Evolutionary conservation across 148 eudicot species (phyloP).

Genomic region (Camellia japonica): DNA sequence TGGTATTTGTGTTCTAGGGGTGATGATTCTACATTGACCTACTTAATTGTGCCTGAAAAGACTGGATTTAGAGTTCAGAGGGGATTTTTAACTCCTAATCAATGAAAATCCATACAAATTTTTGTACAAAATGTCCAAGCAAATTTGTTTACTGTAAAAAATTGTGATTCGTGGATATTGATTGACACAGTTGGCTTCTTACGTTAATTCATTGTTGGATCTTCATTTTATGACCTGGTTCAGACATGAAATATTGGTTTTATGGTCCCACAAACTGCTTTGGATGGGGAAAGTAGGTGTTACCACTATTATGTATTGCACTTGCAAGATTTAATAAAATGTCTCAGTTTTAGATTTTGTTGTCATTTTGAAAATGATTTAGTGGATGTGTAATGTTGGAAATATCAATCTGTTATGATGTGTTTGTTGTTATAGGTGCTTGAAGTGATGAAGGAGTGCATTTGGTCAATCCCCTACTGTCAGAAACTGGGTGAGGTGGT

Average conservation of each 20-base stretch:
- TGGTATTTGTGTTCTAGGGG: background rate
- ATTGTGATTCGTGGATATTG: background rate
- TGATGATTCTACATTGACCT: background rate
- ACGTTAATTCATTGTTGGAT: background rate
- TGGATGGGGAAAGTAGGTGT: background rate
- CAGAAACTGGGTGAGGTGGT: constrained; percentile 58
- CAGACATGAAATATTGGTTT: constrained; percentile 1
- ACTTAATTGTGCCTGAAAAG: background rate
- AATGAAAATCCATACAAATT: background rate
- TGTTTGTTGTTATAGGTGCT: constrained; percentile 52
- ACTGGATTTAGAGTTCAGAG: background rate
- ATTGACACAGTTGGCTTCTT: background rate
- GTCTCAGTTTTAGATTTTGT: background rate
- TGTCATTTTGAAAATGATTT: background rate
- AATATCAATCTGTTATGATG: constrained; percentile 4
- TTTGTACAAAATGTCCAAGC: background rate
- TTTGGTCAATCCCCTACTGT: constrained; percentile 42
- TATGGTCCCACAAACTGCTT: background rate
- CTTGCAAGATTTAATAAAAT: background rate
- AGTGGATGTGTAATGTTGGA: background rate
- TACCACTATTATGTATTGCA: background rate
- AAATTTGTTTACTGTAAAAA: background rate
- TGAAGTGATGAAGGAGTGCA: constrained; percentile 58
- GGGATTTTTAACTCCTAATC: background rate
- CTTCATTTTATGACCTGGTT: background rate